Evolutionary conservation across 2,329 filamentous ascomycete genomes (phyloP), one percentile per base, ranked within the genome.

Genomic region (Chaetomiaceae sp.): DNA sequence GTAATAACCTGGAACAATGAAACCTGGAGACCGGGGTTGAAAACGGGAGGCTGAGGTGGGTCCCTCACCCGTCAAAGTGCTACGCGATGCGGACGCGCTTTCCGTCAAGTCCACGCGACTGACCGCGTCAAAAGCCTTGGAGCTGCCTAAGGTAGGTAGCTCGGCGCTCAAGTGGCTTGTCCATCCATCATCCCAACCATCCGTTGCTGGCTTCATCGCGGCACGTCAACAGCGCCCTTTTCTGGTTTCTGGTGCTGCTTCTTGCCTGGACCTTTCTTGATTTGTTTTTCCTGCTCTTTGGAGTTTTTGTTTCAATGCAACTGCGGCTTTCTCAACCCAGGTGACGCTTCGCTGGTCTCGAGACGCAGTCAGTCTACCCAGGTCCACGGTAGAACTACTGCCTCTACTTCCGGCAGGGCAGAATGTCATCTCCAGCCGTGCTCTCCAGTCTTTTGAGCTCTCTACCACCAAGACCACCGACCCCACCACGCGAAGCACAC

Each of bases 391-490:
- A n/a, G n/a, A n/a, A n/a, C n/a, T n/a, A n/a, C n/a, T n/a, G 46
- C 47, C 39, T 49, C 39, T 39, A 42, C 29, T 33, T 42, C 37
- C 47, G 27, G 33, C 53, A 20, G 40, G 42, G 31, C 55, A 69
- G 59, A 65, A 75, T 75, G 73, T 69, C 70, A 66, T 67, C 71
- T 56, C 64, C 66, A 56, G 64, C 58, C 31, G 57, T 66, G 50
- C 62, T 68, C 56, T 66, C 71, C 57, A 71, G 63, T 62, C 66
- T 74, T 63, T 71, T 84, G 62, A 77, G 82, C 58, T 73, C 75
- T 53, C 72, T 84, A 50, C 73, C 77, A 58, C 68, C 80, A 56
- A 78, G 82, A 68, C 84, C 84, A 23, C 84, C 84, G n/a, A 88
- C 84, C 31, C 84, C 84, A 43, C 84, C 84, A n/a, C 78, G 78